These are phyloP conservation scores for Heliamphora exappendiculata DNA, from an alignment of 148 eudicot genomes.

Conservation along the genomic window DNA sequence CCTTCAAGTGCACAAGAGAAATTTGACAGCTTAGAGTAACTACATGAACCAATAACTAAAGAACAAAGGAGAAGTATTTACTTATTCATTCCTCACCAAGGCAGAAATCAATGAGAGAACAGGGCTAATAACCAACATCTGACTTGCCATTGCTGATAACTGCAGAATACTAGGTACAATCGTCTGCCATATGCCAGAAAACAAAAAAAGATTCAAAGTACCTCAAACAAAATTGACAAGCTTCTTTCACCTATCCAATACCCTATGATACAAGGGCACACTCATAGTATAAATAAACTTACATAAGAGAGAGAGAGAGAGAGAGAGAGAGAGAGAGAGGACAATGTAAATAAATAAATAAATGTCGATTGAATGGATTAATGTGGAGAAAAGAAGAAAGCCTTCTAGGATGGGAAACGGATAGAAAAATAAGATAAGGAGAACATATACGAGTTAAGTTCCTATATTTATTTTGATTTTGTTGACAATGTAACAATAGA, in stretches of 20 bases:
- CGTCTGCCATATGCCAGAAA: conserved; percentile 41
- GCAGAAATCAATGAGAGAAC: conserved; percentile 60
- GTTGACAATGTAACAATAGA: too few species aligned
- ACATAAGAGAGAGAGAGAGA: neutral
- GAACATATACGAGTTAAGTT: too few species aligned
- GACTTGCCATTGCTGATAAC: conserved; percentile 76
- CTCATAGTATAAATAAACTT: neutral
- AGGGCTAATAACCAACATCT: conserved; percentile 82
- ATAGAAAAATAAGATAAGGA: too few species aligned
- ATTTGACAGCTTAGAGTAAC: conserved; percentile 10
- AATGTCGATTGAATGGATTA: too few species aligned
- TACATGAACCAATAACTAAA: neutral
- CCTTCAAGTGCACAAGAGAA: conserved; percentile 36
- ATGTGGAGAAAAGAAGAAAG: too few species aligned
- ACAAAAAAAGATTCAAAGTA: neutral
- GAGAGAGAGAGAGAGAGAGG: neutral
- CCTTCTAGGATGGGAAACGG: too few species aligned
- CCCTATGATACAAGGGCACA: neutral
- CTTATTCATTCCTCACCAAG: conserved; percentile 45
- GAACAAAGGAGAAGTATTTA: neutral
- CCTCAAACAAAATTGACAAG: neutral
- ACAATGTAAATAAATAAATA: neutral
- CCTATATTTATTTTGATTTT: too few species aligned
- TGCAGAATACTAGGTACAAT: conserved; percentile 77
- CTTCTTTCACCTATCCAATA: neutral